phyloP scores from a whole-genome alignment of 768 basidiomycete species.

The Suillus sp. region DNA sequence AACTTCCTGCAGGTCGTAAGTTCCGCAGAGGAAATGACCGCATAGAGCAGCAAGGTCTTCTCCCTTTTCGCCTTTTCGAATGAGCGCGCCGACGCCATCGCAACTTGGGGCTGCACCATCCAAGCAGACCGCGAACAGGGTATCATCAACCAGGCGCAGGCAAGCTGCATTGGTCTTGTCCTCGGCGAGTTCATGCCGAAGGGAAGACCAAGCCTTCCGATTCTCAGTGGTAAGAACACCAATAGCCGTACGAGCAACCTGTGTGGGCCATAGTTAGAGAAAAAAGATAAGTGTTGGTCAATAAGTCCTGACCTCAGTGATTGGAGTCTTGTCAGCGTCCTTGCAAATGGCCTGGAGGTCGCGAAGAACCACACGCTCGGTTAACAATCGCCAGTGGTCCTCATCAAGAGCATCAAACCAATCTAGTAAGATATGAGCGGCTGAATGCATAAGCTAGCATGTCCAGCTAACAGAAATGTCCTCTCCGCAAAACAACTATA shows the following conservation, averaged over 20 bases:
- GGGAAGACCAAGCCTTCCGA: slow-evolving; percentile 84
- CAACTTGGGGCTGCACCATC: too few species aligned
- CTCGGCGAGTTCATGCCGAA: too few species aligned
- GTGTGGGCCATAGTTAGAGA: slow-evolving; percentile 17
- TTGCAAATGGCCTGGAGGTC: slow-evolving; percentile 88
- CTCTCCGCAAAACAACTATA: too few species aligned
- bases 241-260: too few species aligned
- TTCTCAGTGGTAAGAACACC: slow-evolving; percentile 95
- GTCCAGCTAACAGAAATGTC: too few species aligned
- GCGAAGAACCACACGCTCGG: slow-evolving; percentile 84
- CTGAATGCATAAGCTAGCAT: too few species aligned
- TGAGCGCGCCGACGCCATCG: slow-evolving; percentile 18
- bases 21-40: slow-evolving; percentile 90
- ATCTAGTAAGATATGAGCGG: too few species aligned
- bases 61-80: slow-evolving; percentile 31
- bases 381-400: slow-evolving; percentile 77
- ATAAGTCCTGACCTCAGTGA: slow-evolving; percentile 47
- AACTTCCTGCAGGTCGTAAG: slow-evolving; percentile 77
- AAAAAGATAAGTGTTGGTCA: not conserved
- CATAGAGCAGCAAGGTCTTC: slow-evolving; percentile 80
- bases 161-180: slow-evolving; percentile 81
- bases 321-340: slow-evolving; percentile 84
- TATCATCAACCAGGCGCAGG: slow-evolving; percentile 74
- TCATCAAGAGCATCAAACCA: slow-evolving; percentile 94
- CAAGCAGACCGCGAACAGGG: too few species aligned